These are phyloP conservation scores for Xylariaceae sp. DNA, from an alignment of 2,329 filamentous ascomycete genomes.

Conservation along the genomic window DNA sequence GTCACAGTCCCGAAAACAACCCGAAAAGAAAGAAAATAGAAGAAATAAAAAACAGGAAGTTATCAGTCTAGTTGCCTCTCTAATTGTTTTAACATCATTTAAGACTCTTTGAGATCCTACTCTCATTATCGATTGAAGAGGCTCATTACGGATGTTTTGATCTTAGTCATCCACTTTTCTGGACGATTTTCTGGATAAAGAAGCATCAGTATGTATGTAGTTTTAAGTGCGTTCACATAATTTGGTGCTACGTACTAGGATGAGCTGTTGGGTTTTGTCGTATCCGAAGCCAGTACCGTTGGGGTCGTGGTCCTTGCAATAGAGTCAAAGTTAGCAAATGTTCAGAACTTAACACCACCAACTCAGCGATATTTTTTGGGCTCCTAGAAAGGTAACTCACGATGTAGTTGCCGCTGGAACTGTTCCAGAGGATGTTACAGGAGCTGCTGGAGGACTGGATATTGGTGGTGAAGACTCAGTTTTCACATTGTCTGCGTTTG, in stretches of 20 bases:
- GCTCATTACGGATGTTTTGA: too few relatives aligned
- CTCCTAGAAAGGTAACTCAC: slow-evolving; percentile 2
- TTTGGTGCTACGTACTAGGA: neutral
- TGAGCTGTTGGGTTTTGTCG: neutral
- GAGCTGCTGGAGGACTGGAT: neutral
- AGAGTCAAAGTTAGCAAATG: neutral
- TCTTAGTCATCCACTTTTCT: too few relatives aligned
- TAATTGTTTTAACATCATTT: too few relatives aligned
- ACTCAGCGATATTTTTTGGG: neutral
- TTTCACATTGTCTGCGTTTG: slow-evolving; percentile 3
- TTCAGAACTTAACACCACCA: neutral
- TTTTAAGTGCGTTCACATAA: neutral
- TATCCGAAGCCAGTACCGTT: neutral
- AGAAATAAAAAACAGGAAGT: too few relatives aligned
- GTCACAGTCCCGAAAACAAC: too few relatives aligned
- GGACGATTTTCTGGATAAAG: neutral
- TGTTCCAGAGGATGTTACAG: slow-evolving; percentile 8
- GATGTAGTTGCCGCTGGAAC: slow-evolving; percentile 12
- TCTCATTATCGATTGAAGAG: too few relatives aligned
- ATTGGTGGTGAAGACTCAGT: slow-evolving; percentile 10
- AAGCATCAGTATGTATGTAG: neutral
- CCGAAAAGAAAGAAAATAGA: too few relatives aligned
- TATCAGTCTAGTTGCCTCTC: too few relatives aligned
- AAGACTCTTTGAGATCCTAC: too few relatives aligned
- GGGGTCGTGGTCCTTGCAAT: neutral